Conservation (phyloP, 306 rosid genomes). For the Dalbergia cochinchinensis region DNA sequence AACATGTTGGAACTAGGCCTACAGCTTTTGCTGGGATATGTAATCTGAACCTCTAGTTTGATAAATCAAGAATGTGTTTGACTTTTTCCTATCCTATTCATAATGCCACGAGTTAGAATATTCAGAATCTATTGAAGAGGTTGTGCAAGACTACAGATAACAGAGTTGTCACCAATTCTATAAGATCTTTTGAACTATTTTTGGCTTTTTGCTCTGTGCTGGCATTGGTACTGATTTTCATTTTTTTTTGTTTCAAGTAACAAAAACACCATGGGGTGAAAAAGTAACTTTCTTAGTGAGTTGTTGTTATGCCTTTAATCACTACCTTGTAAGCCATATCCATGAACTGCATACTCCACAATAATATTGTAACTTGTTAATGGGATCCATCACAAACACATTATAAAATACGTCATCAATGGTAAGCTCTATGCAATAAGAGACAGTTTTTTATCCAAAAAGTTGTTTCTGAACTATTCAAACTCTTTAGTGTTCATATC, state of each 20-base stretch:
- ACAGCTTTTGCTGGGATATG: constrained; percentile 7
- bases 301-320: too few species aligned
- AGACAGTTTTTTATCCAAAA: too few species aligned
- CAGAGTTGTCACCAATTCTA: background rate
- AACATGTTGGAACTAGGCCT: constrained; percentile 2
- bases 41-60: background rate
- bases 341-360: too few species aligned
- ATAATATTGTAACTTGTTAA: too few species aligned
- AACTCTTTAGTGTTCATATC: too few species aligned
- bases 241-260: constrained; percentile 67
- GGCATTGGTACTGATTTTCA: constrained; percentile 6
- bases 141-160: background rate
- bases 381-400: too few species aligned
- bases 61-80: background rate
- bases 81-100: constrained; percentile 16
- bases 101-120: background rate
- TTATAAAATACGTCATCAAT: too few species aligned
- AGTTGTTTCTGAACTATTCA: too few species aligned
- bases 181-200: constrained; percentile 10
- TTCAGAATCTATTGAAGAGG: background rate
- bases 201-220: background rate
- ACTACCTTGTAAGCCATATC: too few species aligned
- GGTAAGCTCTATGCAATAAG: too few species aligned
- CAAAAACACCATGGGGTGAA: constrained; percentile 98
- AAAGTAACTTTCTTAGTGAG: constrained; percentile 76